These are phyloP conservation scores for Epichloe bromicola DNA, from an alignment of 2,329 filamentous ascomycete genomes.

Conservation along the genomic window DNA sequence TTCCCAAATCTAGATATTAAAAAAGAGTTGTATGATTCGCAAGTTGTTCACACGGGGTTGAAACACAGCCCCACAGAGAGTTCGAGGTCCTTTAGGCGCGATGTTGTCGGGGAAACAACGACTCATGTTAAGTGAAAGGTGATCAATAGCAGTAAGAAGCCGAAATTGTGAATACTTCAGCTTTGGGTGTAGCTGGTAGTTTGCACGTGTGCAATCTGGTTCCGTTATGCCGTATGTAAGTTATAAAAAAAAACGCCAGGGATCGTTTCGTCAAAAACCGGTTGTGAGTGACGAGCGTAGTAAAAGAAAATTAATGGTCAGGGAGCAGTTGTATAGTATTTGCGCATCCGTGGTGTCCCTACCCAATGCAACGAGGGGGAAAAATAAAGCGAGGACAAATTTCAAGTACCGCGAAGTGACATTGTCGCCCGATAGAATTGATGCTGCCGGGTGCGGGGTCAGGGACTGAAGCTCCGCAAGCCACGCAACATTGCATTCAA, in stretches of 20 bases:
- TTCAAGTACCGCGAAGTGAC: neutral
- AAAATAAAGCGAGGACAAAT: conserved; percentile 1
- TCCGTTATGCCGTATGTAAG: conserved; percentile 2
- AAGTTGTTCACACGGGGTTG: neutral
- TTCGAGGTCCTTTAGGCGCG: neutral
- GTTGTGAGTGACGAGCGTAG: neutral
- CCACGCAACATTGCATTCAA: neutral
- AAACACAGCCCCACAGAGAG: neutral
- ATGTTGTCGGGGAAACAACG: neutral
- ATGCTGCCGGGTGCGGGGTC: neutral
- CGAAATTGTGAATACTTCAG: neutral
- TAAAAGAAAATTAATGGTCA: neutral
- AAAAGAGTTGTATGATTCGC: conserved; percentile 3
- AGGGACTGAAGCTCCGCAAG: neutral
- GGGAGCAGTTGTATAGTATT: conserved; percentile 4
- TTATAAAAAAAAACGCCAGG: conserved; percentile 6
- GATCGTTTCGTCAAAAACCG: conserved; percentile 2
- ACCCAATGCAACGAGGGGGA: conserved; percentile 4
- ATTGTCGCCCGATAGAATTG: neutral
- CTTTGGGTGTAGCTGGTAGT: neutral
- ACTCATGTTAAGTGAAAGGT: neutral
- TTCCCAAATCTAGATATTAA: conserved; percentile 5
- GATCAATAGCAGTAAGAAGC: neutral
- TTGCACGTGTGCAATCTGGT: neutral
- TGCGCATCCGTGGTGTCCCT: conserved; percentile 4